Percentiles rank a stretch among this genome's conserved stretches.
phyloP scores from a whole-genome alignment of 768 basidiomycete species.

The Cystofilobasidium ferigula region DNA sequence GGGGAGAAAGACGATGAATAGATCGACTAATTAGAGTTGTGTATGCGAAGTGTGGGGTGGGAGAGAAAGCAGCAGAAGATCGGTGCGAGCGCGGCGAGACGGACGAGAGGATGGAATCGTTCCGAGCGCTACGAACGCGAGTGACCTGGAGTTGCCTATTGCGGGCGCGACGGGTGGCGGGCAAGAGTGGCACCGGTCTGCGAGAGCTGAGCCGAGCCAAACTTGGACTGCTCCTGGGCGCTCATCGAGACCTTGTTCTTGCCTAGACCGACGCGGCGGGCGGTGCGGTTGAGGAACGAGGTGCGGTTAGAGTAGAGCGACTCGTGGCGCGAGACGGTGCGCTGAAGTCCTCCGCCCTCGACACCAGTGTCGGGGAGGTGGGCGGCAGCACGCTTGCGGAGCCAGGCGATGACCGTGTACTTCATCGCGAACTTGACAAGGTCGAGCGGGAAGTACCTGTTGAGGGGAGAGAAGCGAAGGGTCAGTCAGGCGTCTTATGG shows the following conservation, averaged over 20 bases:
- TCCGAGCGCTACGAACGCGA: no score
- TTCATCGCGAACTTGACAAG: slow-evolving; percentile 95
- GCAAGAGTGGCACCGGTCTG: slow-evolving; percentile 62
- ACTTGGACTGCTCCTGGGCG: slow-evolving; percentile 40
- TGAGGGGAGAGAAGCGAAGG: slow-evolving; percentile 43
- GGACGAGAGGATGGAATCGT: no score
- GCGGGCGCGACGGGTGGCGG: slow-evolving; percentile 16
- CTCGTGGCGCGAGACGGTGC: slow-evolving; percentile 86
- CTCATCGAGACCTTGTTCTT: slow-evolving; percentile 43
- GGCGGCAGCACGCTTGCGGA: slow-evolving; percentile 52
- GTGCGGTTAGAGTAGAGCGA: slow-evolving; percentile 92
- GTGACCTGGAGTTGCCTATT: slow-evolving; percentile 3
- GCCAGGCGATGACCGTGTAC: slow-evolving; percentile 65
- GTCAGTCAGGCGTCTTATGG: background rate
- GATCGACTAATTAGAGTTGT: no score
- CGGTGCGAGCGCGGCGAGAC: no score
- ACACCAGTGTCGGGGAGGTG: slow-evolving; percentile 37
- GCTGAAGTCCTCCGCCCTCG: slow-evolving; percentile 53
- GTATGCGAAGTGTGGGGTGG: no score
- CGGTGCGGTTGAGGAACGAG: slow-evolving; percentile 65
- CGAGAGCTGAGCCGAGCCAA: slow-evolving; percentile 36
- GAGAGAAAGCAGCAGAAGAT: no score
- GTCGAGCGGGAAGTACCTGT: slow-evolving; percentile 91
- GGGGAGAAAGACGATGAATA: no score
- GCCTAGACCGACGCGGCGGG: slow-evolving; percentile 75